Evolutionary conservation across 2,329 filamentous ascomycete species (phyloP).

Genomic region (Botryosphaeria agaves): DNA sequence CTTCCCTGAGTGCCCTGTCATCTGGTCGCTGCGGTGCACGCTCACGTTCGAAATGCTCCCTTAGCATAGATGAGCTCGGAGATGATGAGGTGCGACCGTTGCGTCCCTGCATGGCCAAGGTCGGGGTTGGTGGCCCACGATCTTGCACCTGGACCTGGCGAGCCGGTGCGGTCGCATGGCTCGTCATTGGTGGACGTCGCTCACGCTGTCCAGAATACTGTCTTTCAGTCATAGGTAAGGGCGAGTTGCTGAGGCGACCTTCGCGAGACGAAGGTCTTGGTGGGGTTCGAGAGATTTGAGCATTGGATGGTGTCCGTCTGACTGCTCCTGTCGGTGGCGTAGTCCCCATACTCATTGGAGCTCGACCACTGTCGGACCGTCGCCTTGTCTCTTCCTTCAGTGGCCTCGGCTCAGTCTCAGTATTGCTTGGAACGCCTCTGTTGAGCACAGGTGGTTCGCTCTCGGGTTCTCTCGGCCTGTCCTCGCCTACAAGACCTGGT

Average conservation of each 20-base stretch:
- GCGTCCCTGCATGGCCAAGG: slow-evolving; percentile 42
- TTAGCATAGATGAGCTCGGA: slow-evolving; percentile 27
- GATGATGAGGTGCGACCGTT: slow-evolving; percentile 31
- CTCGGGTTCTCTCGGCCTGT: slow-evolving; percentile 28
- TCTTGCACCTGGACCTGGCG: slow-evolving; percentile 20
- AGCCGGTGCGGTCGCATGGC: slow-evolving; percentile 26
- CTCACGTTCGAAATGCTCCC: slow-evolving; percentile 28
- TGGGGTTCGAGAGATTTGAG: too few relatives aligned
- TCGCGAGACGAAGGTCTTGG: background rate
- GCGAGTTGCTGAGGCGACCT: background rate
- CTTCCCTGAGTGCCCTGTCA: slow-evolving; percentile 22
- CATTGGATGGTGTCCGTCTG: too few relatives aligned
- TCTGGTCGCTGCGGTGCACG: slow-evolving; percentile 21
- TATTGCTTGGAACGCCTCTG: slow-evolving; percentile 13
- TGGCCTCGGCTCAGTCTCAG: slow-evolving; percentile 9
- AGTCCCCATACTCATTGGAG: background rate
- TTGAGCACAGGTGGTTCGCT: slow-evolving; percentile 12
- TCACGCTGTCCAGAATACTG: slow-evolving; percentile 20
- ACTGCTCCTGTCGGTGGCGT: background rate
- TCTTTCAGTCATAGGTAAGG: slow-evolving; percentile 2
- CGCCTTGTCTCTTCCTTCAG: too few relatives aligned
- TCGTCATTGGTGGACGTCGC: slow-evolving; percentile 25
- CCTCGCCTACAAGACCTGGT: slow-evolving; percentile 65
- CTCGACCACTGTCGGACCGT: too few relatives aligned
- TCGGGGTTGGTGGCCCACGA: slow-evolving; percentile 14